Conservation (phyloP, 768 basidiomycete species). For the Suillus brevipes region DNA sequence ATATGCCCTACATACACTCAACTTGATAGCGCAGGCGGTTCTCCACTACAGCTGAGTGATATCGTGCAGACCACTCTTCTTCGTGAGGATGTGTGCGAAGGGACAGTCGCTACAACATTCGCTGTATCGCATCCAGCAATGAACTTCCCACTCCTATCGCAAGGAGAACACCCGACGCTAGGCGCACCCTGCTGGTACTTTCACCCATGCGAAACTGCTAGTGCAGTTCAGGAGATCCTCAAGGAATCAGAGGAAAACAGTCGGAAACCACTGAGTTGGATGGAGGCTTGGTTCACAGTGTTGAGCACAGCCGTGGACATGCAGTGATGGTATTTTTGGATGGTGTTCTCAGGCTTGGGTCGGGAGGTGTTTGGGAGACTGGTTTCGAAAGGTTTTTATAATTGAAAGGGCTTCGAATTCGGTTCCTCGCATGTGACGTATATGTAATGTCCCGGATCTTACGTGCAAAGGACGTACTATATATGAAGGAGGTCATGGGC, state of each 20-base stretch:
- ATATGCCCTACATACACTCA: constrained; percentile 11
- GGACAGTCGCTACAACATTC: constrained; percentile 49
- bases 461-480: not conserved
- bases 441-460: constrained; percentile 5
- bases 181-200: constrained; percentile 80
- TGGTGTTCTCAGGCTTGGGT: constrained; percentile 1
- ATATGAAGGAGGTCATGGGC: not conserved
- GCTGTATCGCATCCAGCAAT: constrained; percentile 51
- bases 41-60: constrained; percentile 55
- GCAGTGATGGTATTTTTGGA: constrained; percentile 22
- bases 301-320: constrained; percentile 65
- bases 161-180: constrained; percentile 82
- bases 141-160: constrained; percentile 76
- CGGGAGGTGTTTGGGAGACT: not conserved
- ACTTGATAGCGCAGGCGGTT: constrained; percentile 51
- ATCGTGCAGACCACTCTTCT: constrained; percentile 63
- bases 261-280: constrained; percentile 38
- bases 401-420: not conserved
- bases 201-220: constrained; percentile 80
- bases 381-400: not conserved
- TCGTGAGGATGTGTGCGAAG: constrained; percentile 44
- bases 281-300: constrained; percentile 80
- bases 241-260: constrained; percentile 38
- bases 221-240: constrained; percentile 69
- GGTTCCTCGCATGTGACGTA: constrained; percentile 8